phyloP scores from a whole-genome alignment of 352 stramenopile species.

The Globisporangium camurandrum region DNA sequence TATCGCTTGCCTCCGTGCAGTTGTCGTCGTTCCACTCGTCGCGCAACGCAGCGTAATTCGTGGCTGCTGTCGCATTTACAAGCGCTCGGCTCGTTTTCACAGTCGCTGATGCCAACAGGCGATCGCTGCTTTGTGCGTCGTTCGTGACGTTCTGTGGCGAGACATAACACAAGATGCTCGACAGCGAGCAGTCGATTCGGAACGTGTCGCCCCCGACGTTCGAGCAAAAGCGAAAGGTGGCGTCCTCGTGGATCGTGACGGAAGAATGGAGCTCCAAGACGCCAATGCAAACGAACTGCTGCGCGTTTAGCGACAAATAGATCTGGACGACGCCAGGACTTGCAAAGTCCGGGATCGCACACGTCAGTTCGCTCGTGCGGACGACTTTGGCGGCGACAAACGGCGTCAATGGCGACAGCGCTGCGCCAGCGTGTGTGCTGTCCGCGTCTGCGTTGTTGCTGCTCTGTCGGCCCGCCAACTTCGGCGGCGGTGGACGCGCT shows the following conservation, averaged over 20 bases:
- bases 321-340: constrained; percentile 29
- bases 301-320: constrained; percentile 60
- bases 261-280: constrained; percentile 46
- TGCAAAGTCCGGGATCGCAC: constrained; percentile 47
- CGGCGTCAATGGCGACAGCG: not conserved
- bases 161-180: constrained; percentile 41
- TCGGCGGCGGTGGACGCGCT: constrained; percentile 6
- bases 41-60: not conserved
- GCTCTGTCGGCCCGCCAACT: not conserved
- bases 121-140: constrained; percentile 19
- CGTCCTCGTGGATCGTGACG: constrained; percentile 42
- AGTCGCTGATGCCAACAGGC: constrained; percentile 18
- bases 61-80: not conserved
- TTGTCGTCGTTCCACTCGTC: not conserved
- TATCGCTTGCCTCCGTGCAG: not conserved
- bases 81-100: constrained; percentile 18
- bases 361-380: constrained; percentile 39
- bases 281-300: constrained; percentile 64
- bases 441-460: no score
- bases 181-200: constrained; percentile 39
- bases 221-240: constrained; percentile 47
- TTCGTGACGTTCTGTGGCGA: constrained; percentile 32
- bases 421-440: not conserved
- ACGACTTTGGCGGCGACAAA: constrained; percentile 49
- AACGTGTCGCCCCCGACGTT: constrained; percentile 56